These are phyloP conservation scores for Xylariaceae sp. DNA, from an alignment of 2,329 filamentous ascomycete species.

Conservation along the genomic window DNA sequence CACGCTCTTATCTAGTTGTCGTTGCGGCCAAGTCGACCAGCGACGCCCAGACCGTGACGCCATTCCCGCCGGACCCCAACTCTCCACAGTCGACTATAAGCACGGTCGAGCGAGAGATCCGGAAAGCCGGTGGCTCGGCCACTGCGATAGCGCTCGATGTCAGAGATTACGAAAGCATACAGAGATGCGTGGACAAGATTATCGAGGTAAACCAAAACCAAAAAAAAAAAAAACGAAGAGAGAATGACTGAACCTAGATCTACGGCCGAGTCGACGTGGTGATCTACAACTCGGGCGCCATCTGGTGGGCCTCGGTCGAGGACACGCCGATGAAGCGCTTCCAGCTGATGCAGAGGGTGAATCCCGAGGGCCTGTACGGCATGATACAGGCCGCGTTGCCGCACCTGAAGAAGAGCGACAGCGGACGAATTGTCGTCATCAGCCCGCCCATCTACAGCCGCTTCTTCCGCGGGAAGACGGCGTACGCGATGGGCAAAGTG, in stretches of 20 bases:
- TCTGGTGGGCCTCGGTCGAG: constrained; percentile 75
- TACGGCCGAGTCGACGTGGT: constrained; percentile 66
- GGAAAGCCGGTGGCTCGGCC: constrained; percentile 56
- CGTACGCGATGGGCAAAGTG: constrained; percentile 74
- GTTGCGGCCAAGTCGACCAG: constrained; percentile 72
- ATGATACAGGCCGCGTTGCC: constrained; percentile 64
- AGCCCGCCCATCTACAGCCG: constrained; percentile 80
- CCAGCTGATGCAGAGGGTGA: constrained; percentile 70
- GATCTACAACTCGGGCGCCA: constrained; percentile 78
- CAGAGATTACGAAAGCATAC: constrained; percentile 55
- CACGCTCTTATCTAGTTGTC: constrained; percentile 60
- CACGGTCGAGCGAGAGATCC: constrained; percentile 73
- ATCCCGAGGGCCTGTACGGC: constrained; percentile 70
- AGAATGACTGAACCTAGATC: constrained; percentile 30
- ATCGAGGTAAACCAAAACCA: too few relatives aligned
- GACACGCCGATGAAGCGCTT: constrained; percentile 72
- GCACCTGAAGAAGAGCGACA: constrained; percentile 50
- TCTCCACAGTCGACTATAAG: constrained; percentile 70
- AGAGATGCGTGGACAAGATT: constrained; percentile 53
- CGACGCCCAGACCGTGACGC: constrained; percentile 47
- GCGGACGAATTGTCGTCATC: constrained; percentile 68
- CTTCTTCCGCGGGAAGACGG: constrained; percentile 81
- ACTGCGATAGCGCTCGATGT: constrained; percentile 66
- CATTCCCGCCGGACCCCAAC: constrained; percentile 73
- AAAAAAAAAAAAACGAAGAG: too few relatives aligned